Evolutionary conservation across 2,329 filamentous ascomycete species (phyloP), one percentile per base, ranked within the genome.

Genomic region (Lasiodiplodia sp.): DNA sequence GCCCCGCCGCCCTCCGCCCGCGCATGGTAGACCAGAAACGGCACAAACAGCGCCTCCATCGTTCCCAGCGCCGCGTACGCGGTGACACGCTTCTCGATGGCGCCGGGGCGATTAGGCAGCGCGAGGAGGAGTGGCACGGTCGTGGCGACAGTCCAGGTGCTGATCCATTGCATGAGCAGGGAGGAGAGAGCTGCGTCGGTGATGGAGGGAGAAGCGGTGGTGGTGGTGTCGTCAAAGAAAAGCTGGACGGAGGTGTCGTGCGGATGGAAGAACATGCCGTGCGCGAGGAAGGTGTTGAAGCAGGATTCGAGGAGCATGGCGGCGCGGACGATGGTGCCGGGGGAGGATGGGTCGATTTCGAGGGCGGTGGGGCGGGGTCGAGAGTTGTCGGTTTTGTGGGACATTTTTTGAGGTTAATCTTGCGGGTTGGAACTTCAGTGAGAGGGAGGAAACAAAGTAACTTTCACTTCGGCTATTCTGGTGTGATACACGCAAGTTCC

Each of bases 261-360:
- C 47, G 47, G 47, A 3, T 16, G 16, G 47, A n/a, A 21, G 14
- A 51, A 21, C 47, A 51, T 51, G 47, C 47, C 47, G 47, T 51
- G 18, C 47, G 47, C 47, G 47, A 51, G 47, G 47, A 51, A 51
- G 47, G 21, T 21, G 47, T 51, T 51, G 47, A 51, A 51, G 47
- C 18, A 21, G 47, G 47, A 16, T 8, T 51, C 47, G 47, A 21
- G 16, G 47, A 21, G 16, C 14, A 51, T 16, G 14, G 47, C 47
- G 47, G 18, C 47, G 47, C 47, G 47, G 47, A 51, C 18, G n/a
- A 51, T 21, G 47, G 47, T 51, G 47, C 18, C 47, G n/a, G 47
- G 47, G 47, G 16, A 21, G 47, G 14, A 10, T 3, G 14, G 47
- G n/a, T 51, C 14, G 18, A 28, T 28, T 28, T 28, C 28, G 6